Evolutionary conservation across 2,329 filamentous ascomycete species (phyloP), one percentile per base, ranked within the genome.

Genomic region (Sporothrix brunneoviolacea): DNA sequence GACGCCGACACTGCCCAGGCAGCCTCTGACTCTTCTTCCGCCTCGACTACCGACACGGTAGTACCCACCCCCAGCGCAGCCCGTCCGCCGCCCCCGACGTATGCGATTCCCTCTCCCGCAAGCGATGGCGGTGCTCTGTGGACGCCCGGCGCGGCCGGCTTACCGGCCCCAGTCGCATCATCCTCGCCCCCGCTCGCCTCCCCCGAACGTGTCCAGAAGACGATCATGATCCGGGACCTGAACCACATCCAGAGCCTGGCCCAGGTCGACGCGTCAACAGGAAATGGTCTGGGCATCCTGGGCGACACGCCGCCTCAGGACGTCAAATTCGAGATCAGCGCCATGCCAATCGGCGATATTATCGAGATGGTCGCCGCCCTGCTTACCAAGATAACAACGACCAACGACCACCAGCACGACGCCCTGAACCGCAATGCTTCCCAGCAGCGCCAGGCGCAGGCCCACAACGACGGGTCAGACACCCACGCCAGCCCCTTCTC

Each of bases 281-380:
- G 70, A 28, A 28, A 5, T n/a, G 66, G 69, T 49, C 70, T 69
- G 2, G 58, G 75, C 57, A 70, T 77, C 60, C 72, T 71, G 50
- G 67, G 74, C 50, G 74, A 73, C 56, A 22, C 72, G 12, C 74
- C 72, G 30, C 65, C 74, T 33, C 75, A 77, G 59, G 75, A 75
- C 56, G 77, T 77, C 69, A 82, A 81, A 64, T 98, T 95, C 65
- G 93, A 97, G 68, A 96, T 98, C 60, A 96, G 91, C 69, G 87
- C 82, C 48, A 97, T 98, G 91, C 93, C 93, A 47, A 94, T 97
- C 50, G 83, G 86, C 57, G 91, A 98, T 64, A 88, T 98, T 59
- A 98, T 98, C 64, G 91, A 97, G 68, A 97, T 98, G 93, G 93
- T 98, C 4, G 93, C 93, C 4, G 93, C 91, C 7, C 77, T 98